Evolutionary conservation across 1,284 basidiomycete species (phyloP).

Genomic region (Paramarasmius palmivorus): DNA sequence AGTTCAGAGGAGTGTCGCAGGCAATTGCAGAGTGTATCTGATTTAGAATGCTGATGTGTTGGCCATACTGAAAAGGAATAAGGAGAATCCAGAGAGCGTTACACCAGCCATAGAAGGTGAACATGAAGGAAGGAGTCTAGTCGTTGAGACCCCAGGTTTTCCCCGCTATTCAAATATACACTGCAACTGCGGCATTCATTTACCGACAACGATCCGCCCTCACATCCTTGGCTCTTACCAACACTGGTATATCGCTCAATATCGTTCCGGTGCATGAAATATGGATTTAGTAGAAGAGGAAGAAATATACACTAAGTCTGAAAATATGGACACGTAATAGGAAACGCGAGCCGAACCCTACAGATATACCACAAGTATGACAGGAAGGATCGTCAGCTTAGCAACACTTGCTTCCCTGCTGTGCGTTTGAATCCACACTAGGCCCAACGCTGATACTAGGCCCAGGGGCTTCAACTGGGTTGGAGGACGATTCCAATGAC

Average conservation of each 20-base stretch:
- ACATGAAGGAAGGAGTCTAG: neutral
- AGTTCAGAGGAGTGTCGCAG: slow-evolving; percentile 43
- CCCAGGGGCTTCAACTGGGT: slow-evolving; percentile 48
- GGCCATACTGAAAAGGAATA: slow-evolving; percentile 57
- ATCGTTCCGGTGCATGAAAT: neutral
- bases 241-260: neutral
- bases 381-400: slow-evolving; percentile 20
- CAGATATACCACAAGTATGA: neutral
- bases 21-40: slow-evolving; percentile 81
- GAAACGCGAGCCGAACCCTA: slow-evolving; percentile 28
- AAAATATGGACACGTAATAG: slow-evolving; percentile 52
- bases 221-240: neutral
- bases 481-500: slow-evolving; percentile 77
- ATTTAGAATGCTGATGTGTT: slow-evolving; percentile 86
- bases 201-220: neutral
- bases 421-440: slow-evolving; percentile 39
- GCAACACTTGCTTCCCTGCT: slow-evolving; percentile 44
- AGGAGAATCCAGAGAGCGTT: slow-evolving; percentile 2
- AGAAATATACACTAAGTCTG: slow-evolving; percentile 1
- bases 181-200: neutral
- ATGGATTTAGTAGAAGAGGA: slow-evolving; percentile 1
- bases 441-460: slow-evolving; percentile 75
- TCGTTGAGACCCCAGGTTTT: neutral
- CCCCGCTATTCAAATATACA: no score
- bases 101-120: neutral